Evolutionary conservation across 257 asterid species (phyloP), one percentile per base, ranked within the genome.

Genomic region (Ilex asprella): DNA sequence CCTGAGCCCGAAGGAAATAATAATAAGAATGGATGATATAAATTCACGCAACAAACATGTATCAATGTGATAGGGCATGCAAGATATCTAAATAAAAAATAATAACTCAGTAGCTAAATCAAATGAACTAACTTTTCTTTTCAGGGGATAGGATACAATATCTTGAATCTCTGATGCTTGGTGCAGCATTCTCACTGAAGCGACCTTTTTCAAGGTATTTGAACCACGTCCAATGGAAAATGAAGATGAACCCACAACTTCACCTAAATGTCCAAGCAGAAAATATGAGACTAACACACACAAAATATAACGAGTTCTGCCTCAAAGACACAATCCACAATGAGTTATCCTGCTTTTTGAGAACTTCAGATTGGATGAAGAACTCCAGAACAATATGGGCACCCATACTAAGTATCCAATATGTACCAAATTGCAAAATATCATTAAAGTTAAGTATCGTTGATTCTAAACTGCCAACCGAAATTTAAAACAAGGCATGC

Each of bases 221-320:
- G 80, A 59, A 55, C 91, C 88, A 63, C 75, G 93, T 65, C 91
- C 96, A 60, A 93, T 82, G 6, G 95, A 75, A 67, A 93, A 82
- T 39, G 96, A 89, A 71, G 95, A 87, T n/a, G 96, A 83, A 41
- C 99, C 99, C 51, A 89, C 91, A 69, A 93, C 94, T 86, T 93
- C 97, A 35, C 97, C 99, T 93, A 67, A 30, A 46, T 70, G 72
- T 55, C 60, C 65, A 77, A 61, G 60, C 67, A 68, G 61, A 67
- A 76, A 62, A 62, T 47, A 70, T 77, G 58, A 75, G 80, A 31
- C 31, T 31, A 55, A 16, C 35, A 30, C 14, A 32, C 35, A 15
- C 11, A 14, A 66, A 66, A 50, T 47, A 66, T 21, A 44, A 46
- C 3, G 39, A 35, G 41, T 35, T 35, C 8, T 35, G 8, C 8